Conservation (phyloP, 768 basidiomycete species). For the Pleurotus giganteus region DNA sequence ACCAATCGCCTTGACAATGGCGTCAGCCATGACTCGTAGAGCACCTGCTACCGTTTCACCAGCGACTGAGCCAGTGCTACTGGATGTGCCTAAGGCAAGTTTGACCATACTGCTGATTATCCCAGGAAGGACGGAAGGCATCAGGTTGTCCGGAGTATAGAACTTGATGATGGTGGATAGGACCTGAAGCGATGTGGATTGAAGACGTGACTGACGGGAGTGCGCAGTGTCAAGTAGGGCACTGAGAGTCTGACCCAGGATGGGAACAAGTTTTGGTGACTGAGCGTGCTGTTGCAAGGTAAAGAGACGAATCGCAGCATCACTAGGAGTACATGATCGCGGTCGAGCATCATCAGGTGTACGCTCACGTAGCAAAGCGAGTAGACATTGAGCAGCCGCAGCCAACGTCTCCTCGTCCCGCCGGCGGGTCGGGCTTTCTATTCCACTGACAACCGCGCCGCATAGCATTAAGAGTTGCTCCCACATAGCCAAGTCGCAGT, state of each 20-base stretch:
- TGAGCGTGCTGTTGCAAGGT: slow-evolving; percentile 44
- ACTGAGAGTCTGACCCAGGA: slow-evolving; percentile 82
- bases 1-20: slow-evolving; percentile 57
- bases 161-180: slow-evolving; percentile 53
- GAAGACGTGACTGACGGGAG: slow-evolving; percentile 60
- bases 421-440: slow-evolving; percentile 66
- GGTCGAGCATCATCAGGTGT: slow-evolving; percentile 33
- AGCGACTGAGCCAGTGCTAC: slow-evolving; percentile 66
- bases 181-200: slow-evolving; percentile 59
- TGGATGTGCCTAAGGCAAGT: slow-evolving; percentile 54
- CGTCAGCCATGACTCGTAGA: slow-evolving; percentile 52
- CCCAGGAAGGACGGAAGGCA: slow-evolving; percentile 80
- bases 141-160: slow-evolving; percentile 50
- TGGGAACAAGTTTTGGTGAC: slow-evolving; percentile 57
- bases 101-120: slow-evolving; percentile 76
- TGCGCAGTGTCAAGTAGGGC: slow-evolving; percentile 60
- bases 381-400: slow-evolving; percentile 68
- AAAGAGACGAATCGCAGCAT: slow-evolving; percentile 27
- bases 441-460: slow-evolving; percentile 59
- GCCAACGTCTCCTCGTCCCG: slow-evolving; percentile 82
- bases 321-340: slow-evolving; percentile 17
- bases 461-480: slow-evolving; percentile 83
- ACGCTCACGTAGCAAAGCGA: slow-evolving; percentile 58
- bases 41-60: slow-evolving; percentile 64
- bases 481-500: slow-evolving; percentile 70